These are phyloP conservation scores for Schizophyllum amplum DNA, from an alignment of 1,284 basidiomycete species.

Conservation along the genomic window DNA sequence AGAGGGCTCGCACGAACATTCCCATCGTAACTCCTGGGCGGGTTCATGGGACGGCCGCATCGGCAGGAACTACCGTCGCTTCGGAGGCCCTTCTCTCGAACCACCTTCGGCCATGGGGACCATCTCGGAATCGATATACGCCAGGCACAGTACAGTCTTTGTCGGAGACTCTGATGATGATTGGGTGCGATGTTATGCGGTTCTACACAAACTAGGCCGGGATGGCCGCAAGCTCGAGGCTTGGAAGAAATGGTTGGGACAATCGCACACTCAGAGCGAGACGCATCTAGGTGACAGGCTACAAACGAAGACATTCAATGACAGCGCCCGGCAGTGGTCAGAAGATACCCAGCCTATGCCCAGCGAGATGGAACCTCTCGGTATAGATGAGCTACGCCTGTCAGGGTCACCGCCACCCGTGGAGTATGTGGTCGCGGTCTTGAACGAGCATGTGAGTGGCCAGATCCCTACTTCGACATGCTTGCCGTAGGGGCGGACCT, in stretches of 20 bases:
- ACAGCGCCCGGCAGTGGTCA: too few species aligned
- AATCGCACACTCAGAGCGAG: too few species aligned
- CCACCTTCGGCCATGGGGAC: conserved; percentile 15
- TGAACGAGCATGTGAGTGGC: conserved; percentile 50
- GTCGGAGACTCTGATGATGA: conserved; percentile 42
- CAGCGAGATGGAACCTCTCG: too few species aligned
- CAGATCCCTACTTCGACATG: not conserved
- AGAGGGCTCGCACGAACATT: not conserved
- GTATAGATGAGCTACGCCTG: too few species aligned
- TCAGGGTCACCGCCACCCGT: too few species aligned
- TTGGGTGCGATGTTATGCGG: conserved; percentile 50
- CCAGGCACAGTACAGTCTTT: not conserved
- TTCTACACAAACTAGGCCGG: conserved; percentile 43
- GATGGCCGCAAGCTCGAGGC: conserved; percentile 68
- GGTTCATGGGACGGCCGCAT: not conserved
- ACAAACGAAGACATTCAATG: too few species aligned
- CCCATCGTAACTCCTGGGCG: not conserved
- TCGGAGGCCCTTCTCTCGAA: not conserved
- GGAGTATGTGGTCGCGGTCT: conserved; percentile 38
- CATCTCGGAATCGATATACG: not conserved
- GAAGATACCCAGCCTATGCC: not conserved
- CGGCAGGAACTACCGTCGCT: not conserved
- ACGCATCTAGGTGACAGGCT: too few species aligned
- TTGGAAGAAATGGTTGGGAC: conserved; percentile 59
- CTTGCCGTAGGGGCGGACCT: not conserved